These are phyloP conservation scores for Solanum etuberosum DNA, from an alignment of 257 asterid genomes.

Conservation along the genomic window DNA sequence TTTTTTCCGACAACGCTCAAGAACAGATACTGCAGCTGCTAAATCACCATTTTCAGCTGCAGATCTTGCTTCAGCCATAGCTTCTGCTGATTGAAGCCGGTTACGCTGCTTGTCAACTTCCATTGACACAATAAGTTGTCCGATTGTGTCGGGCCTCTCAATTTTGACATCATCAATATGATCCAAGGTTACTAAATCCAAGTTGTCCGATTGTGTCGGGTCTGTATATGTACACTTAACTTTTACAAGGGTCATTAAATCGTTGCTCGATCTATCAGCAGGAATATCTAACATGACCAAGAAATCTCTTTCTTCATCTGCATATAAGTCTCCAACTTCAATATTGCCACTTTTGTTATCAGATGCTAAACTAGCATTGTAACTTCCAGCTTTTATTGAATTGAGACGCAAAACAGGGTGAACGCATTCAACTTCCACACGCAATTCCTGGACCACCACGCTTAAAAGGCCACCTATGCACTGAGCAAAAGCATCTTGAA, in stretches of 20 bases:
- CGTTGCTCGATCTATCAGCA: constrained; percentile 18
- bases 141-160: constrained; percentile 31
- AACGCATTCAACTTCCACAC: constrained; percentile 54
- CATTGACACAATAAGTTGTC: constrained; percentile 34
- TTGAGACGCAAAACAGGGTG: constrained; percentile 32
- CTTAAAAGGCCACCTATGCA: constrained; percentile 94
- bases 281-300: constrained; percentile 55
- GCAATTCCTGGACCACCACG: constrained; percentile 62
- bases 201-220: constrained; percentile 9
- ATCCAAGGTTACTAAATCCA: constrained; percentile 17
- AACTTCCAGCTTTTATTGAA: constrained; percentile 72
- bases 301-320: constrained; percentile 89
- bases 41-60: constrained; percentile 72
- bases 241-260: constrained; percentile 45
- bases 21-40: constrained; percentile 36
- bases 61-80: constrained; percentile 62
- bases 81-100: constrained; percentile 63
- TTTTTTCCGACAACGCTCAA: constrained; percentile 43
- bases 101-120: constrained; percentile 81
- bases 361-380: constrained; percentile 24
- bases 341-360: constrained; percentile 39
- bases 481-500: constrained; percentile 98
- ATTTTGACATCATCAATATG: constrained; percentile 29
- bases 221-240: constrained; percentile 50
- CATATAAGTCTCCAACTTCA: constrained; percentile 77